phyloP scores from a whole-genome alignment of 2,329 filamentous ascomycete species.

The Nothophoma quercina region DNA sequence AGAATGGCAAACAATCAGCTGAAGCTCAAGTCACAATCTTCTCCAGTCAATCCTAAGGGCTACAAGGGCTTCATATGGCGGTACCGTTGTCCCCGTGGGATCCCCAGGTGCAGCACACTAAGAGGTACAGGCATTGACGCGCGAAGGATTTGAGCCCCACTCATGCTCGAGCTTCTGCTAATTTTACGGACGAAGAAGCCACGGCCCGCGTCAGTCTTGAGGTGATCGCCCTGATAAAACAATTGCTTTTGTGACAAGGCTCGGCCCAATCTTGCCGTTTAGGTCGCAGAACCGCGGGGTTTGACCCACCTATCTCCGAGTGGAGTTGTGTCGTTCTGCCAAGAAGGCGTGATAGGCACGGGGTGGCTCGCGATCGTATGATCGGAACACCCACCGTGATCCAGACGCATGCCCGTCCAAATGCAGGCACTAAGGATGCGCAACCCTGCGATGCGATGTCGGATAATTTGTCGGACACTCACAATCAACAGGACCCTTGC shows the following conservation, averaged over 20 bases:
- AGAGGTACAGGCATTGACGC: not conserved
- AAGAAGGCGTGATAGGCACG: not conserved
- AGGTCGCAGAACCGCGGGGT: not conserved
- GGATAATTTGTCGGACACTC: not conserved
- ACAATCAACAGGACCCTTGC: not conserved
- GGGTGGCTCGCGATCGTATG: not conserved
- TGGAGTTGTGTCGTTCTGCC: no score
- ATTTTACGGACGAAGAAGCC: not conserved
- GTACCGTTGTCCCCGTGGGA: not conserved
- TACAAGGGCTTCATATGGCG: not conserved
- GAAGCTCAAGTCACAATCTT: no score
- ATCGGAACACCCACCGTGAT: not conserved
- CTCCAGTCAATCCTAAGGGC: no score
- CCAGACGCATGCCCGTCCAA: not conserved
- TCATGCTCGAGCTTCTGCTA: not conserved
- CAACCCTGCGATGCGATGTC: not conserved
- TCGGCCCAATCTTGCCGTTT: not conserved
- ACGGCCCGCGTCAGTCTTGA: no score
- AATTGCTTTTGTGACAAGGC: not conserved
- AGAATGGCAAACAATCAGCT: no score
- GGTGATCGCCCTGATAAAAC: no score
- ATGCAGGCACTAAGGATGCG: not conserved
- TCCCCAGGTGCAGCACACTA: not conserved
- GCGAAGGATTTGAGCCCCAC: not conserved
- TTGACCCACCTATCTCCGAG: no score